These are phyloP conservation scores for Trypanosoma cruzi DNA, from an alignment of 208 protist genomes.

Conservation along the genomic window DNA sequence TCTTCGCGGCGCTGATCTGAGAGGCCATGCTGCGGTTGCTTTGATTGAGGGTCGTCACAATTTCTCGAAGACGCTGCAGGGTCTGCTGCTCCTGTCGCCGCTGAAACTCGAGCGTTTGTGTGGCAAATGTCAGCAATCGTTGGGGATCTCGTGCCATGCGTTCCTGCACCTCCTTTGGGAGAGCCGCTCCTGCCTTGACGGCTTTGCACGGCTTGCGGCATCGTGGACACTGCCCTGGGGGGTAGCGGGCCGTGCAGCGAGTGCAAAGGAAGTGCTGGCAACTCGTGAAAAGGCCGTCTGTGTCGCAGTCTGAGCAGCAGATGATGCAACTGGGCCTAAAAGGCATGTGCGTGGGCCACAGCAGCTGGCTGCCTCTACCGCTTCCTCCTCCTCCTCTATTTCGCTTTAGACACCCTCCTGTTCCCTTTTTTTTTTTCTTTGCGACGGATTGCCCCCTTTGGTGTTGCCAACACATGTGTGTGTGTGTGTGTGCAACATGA, in stretches of 20 bases:
- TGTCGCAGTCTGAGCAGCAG: conserved; percentile 78
- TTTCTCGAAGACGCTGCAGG: conserved; percentile 62
- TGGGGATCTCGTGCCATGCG: conserved; percentile 47
- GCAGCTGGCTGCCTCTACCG: not conserved
- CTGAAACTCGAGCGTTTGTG: conserved; percentile 56
- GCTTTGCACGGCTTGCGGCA: conserved; percentile 62
- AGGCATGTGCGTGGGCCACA: conserved; percentile 36
- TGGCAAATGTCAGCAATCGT: conserved; percentile 29
- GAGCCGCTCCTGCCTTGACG: conserved; percentile 32
- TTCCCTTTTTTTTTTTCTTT: not conserved
- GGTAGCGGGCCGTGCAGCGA: conserved; percentile 59
- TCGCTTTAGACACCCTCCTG: not conserved
- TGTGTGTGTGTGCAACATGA: not conserved
- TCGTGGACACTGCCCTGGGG: conserved; percentile 58
- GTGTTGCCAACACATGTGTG: not conserved
- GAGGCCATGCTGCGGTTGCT: conserved; percentile 41
- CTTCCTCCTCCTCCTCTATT: not conserved
- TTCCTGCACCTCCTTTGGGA: conserved; percentile 41
- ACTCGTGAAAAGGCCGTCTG: conserved; percentile 58
- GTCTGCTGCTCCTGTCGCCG: conserved; percentile 61
- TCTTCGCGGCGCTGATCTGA: conserved; percentile 24
- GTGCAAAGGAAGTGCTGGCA: conserved; percentile 91
- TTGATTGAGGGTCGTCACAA: conserved; percentile 58
- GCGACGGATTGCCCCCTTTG: too few relatives aligned
- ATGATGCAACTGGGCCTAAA: conserved; percentile 83